Conservation (phyloP, 2,329 filamentous ascomycete genomes). For the Penicillium sp. region DNA sequence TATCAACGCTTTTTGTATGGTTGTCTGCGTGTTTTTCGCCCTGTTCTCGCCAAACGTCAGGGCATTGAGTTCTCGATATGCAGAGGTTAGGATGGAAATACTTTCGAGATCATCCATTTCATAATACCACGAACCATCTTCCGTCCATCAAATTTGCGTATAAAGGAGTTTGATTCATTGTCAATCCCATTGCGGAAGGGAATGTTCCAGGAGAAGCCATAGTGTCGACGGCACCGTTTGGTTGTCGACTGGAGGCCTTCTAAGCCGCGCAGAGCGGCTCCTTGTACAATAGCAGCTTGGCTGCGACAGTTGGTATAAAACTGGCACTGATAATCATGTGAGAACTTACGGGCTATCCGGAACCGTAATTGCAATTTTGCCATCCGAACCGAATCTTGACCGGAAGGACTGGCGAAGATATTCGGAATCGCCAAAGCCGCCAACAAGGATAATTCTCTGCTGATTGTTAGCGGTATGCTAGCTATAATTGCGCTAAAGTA, state of each 20-base stretch:
- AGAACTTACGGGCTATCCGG: constrained; percentile 10
- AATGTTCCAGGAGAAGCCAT: constrained; percentile 1
- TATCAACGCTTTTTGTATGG: neutral
- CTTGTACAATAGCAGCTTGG: constrained; percentile 19
- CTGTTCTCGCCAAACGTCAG: neutral
- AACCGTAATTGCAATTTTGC: constrained; percentile 10
- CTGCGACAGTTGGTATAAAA: neutral
- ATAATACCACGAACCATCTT: constrained; percentile 7
- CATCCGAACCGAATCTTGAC: neutral
- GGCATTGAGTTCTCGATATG: too few relatives aligned
- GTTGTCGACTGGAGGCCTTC: constrained; percentile 7
- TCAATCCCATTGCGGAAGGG: constrained; percentile 9
- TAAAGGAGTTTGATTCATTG: neutral
- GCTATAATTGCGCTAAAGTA: too few relatives aligned
- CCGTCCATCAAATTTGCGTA: neutral
- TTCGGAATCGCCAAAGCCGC: constrained; percentile 15
- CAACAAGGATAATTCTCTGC: constrained; percentile 14
- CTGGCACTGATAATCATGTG: neutral
- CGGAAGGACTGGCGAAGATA: constrained; percentile 11
- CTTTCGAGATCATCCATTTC: constrained; percentile 14
- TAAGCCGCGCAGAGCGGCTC: constrained; percentile 15
- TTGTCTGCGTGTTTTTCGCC: constrained; percentile 7
- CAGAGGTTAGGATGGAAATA: neutral
- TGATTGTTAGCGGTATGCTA: neutral
- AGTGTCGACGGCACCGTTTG: constrained; percentile 13